These are phyloP conservation scores for Apiospora marii DNA, from an alignment of 2,329 filamentous ascomycete genomes.

Conservation along the genomic window DNA sequence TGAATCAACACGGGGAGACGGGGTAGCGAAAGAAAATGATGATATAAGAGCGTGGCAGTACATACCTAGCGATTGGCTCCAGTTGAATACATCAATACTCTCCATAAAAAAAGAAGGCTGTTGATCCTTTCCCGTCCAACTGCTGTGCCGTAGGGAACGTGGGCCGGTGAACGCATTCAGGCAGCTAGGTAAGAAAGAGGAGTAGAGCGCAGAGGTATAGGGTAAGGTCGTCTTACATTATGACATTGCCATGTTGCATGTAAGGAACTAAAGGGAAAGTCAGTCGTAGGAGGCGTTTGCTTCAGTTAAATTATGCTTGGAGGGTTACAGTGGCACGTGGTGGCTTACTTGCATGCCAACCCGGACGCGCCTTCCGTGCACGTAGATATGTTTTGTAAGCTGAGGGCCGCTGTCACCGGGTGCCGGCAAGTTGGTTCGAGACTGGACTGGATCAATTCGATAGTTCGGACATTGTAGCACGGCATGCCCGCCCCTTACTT, in stretches of 20 bases:
- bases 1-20: neutral
- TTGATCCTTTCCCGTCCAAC: neutral
- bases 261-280: neutral
- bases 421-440: neutral
- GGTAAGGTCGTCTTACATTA: too few species aligned
- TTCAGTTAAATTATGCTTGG: neutral
- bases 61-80: neutral
- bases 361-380: neutral
- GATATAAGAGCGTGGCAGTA: neutral
- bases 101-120: constrained; percentile 1
- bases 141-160: neutral
- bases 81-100: neutral
- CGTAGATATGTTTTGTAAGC: neutral
- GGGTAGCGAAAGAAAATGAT: neutral
- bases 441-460: neutral
- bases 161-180: neutral
- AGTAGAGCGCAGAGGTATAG: neutral
- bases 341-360: neutral
- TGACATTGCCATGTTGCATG: too few species aligned
- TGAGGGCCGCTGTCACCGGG: neutral
- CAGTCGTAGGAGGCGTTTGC: neutral
- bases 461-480: neutral
- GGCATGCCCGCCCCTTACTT: neutral
- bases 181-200: neutral
- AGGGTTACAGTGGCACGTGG: neutral